A percentile compares a stretch with the other conserved stretches of the same genome.
Evolutionary conservation across 208 protist species (phyloP).

Genomic region (Blastocrithidia nonstop): DNA sequence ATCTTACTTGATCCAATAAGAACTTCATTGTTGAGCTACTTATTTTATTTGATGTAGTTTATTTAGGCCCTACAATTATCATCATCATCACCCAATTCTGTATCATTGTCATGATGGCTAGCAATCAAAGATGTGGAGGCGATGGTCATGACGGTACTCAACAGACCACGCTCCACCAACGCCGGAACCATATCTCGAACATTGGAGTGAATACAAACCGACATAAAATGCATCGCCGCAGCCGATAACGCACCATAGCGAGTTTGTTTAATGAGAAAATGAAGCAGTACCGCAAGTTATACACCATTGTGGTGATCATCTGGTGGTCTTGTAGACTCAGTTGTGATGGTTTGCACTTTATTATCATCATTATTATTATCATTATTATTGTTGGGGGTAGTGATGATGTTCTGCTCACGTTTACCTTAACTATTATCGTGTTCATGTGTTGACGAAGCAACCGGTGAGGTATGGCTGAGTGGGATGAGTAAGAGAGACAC

Average conservation of each 20-base stretch:
- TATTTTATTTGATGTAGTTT: no score
- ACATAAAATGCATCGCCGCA: conserved; percentile 29
- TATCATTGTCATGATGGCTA: background rate
- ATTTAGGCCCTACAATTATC: no score
- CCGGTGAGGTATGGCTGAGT: no score
- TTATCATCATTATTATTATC: background rate
- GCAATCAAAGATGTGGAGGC: conserved; percentile 8
- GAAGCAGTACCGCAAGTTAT: conserved; percentile 40
- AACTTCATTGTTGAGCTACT: no score
- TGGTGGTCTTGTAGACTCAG: conserved; percentile 1
- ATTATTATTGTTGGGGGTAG: conserved; percentile 1
- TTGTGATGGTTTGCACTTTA: background rate
- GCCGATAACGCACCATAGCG: conserved; percentile 38
- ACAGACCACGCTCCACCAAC: conserved; percentile 52
- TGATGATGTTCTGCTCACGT: conserved; percentile 10
- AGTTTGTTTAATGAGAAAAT: conserved; percentile 31
- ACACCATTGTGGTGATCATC: background rate
- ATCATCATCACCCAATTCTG: background rate
- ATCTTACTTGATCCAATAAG: no score
- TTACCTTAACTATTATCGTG: conserved; percentile 10
- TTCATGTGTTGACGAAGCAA: no score
- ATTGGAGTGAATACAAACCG: conserved; percentile 64
- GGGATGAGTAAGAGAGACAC: no score
- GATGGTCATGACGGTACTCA: conserved; percentile 41
- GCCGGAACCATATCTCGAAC: conserved; percentile 73